These are phyloP conservation scores for Eremothecium coryli DNA, from an alignment of 1,139 yeast genomes.

Conservation along the genomic window DNA sequence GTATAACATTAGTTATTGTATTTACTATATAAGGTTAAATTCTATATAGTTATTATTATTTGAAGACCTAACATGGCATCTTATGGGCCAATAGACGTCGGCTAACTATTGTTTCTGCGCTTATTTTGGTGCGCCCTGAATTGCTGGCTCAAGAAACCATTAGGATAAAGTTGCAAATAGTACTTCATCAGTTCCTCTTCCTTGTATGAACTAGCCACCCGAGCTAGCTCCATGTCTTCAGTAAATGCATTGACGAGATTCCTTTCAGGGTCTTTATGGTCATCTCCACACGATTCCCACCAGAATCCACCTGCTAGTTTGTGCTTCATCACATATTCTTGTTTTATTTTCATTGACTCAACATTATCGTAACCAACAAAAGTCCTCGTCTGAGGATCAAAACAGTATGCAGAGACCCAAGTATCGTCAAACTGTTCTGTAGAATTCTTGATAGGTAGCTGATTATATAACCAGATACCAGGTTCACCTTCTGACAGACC, in stretches of 20 bases:
- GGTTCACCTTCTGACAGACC: conserved; percentile 37
- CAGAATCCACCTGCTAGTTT: conserved; percentile 79
- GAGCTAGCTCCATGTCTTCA: conserved; percentile 11
- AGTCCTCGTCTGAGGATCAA: conserved; percentile 33
- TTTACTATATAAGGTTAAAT: too few relatives aligned
- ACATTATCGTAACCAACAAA: conserved; percentile 62
- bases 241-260: conserved; percentile 34
- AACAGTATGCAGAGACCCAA: conserved; percentile 52
- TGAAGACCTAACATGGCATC: too few relatives aligned
- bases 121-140: too few relatives aligned
- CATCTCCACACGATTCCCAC: conserved; percentile 89
- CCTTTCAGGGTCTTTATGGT: conserved; percentile 24
- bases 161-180: conserved; percentile 16
- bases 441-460: conserved; percentile 38
- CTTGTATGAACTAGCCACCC: conserved; percentile 15
- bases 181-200: conserved; percentile 14
- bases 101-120: too few relatives aligned
- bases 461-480: conserved; percentile 49
- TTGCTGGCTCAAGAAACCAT: conserved; percentile 17
- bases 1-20: neutral
- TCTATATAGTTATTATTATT: too few relatives aligned
- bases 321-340: conserved; percentile 41
- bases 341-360: conserved; percentile 47
- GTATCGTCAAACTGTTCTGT: conserved; percentile 43
- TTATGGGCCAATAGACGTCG: neutral